Conservation (phyloP, 345 rosid species). For the Bretschneidera sinensis region DNA sequence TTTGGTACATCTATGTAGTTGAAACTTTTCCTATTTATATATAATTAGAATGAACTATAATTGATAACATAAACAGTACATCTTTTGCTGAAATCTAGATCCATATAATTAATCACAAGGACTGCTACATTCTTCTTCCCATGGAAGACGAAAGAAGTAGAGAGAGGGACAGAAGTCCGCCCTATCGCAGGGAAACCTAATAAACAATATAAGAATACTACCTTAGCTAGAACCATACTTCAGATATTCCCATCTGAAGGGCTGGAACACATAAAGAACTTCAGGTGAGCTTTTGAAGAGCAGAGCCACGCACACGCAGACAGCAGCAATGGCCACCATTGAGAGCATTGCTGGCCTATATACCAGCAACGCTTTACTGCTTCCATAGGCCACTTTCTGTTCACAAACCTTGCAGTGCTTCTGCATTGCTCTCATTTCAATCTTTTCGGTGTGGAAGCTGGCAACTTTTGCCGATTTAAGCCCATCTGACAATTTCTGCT, state of each 20-base stretch:
- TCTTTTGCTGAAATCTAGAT: too few relatives aligned
- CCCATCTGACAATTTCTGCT: conserved; percentile 28
- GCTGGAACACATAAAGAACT: conserved; percentile 39
- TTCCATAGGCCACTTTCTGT: conserved; percentile 30
- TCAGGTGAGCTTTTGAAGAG: conserved; percentile 65
- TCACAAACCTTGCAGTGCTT: conserved; percentile 41
- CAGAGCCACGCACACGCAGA: conserved; percentile 64
- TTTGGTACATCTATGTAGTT: too few relatives aligned
- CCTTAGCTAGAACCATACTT: conserved; percentile 48
- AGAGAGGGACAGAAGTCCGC: not conserved
- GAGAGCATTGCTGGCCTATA: conserved; percentile 58
- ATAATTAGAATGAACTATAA: too few relatives aligned
- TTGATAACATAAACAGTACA: too few relatives aligned
- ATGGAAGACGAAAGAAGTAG: not conserved
- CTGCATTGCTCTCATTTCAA: conserved; percentile 17
- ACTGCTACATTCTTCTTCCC: too few relatives aligned
- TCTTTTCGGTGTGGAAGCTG: conserved; percentile 25
- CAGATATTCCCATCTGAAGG: conserved; percentile 68
- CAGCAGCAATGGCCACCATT: conserved; percentile 61
- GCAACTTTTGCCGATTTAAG: conserved; percentile 4
- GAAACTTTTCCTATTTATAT: too few relatives aligned
- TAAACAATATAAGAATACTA: too few relatives aligned
- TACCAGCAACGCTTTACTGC: conserved; percentile 25
- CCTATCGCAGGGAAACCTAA: too few relatives aligned
- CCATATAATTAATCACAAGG: too few relatives aligned